Evolutionary conservation across 2,329 filamentous ascomycete species (phyloP).

Genomic region (Talaromyces sp.): DNA sequence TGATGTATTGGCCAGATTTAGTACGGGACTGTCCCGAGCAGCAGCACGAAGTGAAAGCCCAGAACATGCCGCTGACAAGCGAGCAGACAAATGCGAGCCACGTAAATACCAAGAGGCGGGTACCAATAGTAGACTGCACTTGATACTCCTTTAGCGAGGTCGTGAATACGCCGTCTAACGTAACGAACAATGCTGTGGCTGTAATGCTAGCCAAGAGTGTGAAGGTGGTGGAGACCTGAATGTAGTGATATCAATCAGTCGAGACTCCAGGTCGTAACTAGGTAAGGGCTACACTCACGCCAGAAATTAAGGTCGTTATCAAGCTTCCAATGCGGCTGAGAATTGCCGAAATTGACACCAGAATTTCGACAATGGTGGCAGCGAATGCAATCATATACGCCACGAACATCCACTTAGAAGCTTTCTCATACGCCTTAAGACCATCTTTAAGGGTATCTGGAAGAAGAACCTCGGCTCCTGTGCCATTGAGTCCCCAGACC

Average conservation of each 20-base stretch:
- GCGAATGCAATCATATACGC: conserved; percentile 73
- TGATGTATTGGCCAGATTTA: conserved; percentile 36
- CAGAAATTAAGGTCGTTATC: conserved; percentile 72
- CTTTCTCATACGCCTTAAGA: conserved; percentile 69
- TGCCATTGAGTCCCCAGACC: conserved; percentile 60
- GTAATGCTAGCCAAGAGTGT: conserved; percentile 66
- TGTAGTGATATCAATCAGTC: neutral
- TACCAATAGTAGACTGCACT: conserved; percentile 66
- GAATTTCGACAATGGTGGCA: conserved; percentile 67
- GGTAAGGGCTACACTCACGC: conserved; percentile 52
- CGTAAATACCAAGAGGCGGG: conserved; percentile 65
- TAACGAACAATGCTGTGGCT: conserved; percentile 69
- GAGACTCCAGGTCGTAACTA: neutral
- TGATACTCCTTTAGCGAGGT: conserved; percentile 68
- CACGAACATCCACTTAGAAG: conserved; percentile 79
- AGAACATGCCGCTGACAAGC: conserved; percentile 77
- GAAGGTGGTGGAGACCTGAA: conserved; percentile 53
- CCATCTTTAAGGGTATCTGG: conserved; percentile 66
- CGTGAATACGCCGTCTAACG: conserved; percentile 69
- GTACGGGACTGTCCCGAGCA: conserved; percentile 65
- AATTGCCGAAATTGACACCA: conserved; percentile 78
- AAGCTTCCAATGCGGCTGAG: conserved; percentile 81
- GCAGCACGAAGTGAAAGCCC: conserved; percentile 89
- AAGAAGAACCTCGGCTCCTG: conserved; percentile 60
- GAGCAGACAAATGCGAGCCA: conserved; percentile 81